Evolutionary conservation across 306 rosid genomes (phyloP), one percentile per base, ranked within the genome.

Genomic region (Hylodesmum podocarpum): DNA sequence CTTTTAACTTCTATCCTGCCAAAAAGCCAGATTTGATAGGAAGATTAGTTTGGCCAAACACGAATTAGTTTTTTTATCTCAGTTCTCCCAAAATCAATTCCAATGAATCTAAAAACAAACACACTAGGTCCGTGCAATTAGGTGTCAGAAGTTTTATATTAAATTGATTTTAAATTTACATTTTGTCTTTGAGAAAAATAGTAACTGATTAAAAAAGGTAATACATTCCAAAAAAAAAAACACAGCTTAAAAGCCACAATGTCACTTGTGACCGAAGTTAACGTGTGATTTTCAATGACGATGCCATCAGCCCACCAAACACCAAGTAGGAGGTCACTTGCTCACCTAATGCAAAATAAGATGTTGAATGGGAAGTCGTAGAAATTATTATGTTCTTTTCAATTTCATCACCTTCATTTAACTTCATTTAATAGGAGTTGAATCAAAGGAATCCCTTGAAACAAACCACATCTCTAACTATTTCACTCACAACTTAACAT

Each of bases 321-420:
- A 6, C 6, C 36, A 61, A 49, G 47, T 47, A 15, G 27, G 33
- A 37, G 53, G 54, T 46, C 55, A 8, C 28, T 59, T 37, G 40
- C 69, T 44, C 66, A 71, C 71, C 75, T 71, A 82, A 77, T 27
- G 27, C 21, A 47, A 75, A 44, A 40, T 14, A 36, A 37, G 13
- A 3, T 19, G 19, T 40, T 66, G 55, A 11, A 14, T 71, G 14
- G 24, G n/a, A n/a, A n/a, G 58, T 73, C 33, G 12, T 12, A 21
- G 75, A 65, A 53, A 44, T 66, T 74, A n/a, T 58, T 15, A 12
- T 70, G 33, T 16, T 47, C 43, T 62, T 70, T 63, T 67, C 50
- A 67, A 50, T 70, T 63, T 67, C 50, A 67, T 47, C 24, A 11
- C 63, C 7, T 53, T 77, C 44, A 21, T 59, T 82, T n/a, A n/a